These are phyloP conservation scores for Thuja plicata DNA, from an alignment of 83 land plant genomes.

Conservation along the genomic window DNA sequence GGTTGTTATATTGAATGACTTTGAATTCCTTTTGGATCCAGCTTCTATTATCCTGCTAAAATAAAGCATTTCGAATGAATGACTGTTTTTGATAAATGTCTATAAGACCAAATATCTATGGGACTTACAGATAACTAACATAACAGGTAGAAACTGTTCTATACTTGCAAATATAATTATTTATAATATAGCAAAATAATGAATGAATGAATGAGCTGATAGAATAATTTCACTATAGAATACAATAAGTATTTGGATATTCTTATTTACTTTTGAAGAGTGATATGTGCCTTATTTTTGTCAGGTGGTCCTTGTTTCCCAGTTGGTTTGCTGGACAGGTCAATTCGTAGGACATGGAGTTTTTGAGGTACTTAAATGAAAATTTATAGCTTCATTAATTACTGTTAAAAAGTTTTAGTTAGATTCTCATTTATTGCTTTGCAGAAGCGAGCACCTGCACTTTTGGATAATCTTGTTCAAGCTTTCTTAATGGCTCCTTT, in stretches of 20 bases:
- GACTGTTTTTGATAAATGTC: too few species aligned
- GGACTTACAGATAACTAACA: too few species aligned
- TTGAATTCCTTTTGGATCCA: neutral
- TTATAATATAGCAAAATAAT: too few species aligned
- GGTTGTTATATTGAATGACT: neutral
- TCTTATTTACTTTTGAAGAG: neutral
- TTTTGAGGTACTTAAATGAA: conserved; percentile 59
- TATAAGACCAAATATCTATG: too few species aligned
- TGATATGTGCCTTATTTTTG: conserved; percentile 10
- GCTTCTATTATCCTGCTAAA: neutral
- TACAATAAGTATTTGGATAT: neutral
- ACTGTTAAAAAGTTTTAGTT: neutral
- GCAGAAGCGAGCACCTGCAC: conserved; percentile 97
- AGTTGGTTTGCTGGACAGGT: conserved; percentile 79
- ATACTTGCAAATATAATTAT: too few species aligned
- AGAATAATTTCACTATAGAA: neutral
- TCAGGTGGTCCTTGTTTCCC: conserved; percentile 73
- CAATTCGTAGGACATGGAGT: conserved; percentile 93
- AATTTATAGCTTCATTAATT: neutral
- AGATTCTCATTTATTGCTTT: conserved; percentile 3
- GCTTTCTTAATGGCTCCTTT: conserved; percentile 94
- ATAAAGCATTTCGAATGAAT: neutral
- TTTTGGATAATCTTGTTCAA: conserved; percentile 87
- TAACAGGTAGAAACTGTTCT: too few species aligned
- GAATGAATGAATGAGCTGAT: too few species aligned